Evolutionary conservation across 805 yeast genomes (phyloP).

Genomic region (Cyberlindnera nakhonratchasimensis): DNA sequence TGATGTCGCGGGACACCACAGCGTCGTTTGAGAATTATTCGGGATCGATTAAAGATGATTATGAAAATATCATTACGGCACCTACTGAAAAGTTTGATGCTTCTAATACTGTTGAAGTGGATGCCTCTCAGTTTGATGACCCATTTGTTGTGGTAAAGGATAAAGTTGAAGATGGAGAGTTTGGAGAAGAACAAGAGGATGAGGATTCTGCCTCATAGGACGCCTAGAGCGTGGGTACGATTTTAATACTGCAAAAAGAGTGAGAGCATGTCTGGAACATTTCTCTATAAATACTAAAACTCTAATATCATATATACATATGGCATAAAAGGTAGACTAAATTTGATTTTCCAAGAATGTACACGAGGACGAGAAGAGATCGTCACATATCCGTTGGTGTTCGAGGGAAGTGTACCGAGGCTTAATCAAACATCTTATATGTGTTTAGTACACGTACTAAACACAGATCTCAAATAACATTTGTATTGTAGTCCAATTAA

Average conservation of each 20-base stretch:
- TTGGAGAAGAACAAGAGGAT: neutral
- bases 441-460: too few relatives aligned
- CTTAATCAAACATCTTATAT: too few relatives aligned
- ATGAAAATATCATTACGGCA: constrained; percentile 19
- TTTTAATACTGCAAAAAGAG: too few relatives aligned
- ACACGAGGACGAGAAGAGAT: neutral
- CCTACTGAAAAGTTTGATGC: constrained; percentile 8
- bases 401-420: neutral
- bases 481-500: too few relatives aligned
- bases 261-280: too few relatives aligned
- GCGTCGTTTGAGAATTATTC: constrained; percentile 17
- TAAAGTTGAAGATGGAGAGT: neutral
- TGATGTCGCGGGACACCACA: constrained; percentile 5
- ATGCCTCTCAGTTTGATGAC: constrained; percentile 5
- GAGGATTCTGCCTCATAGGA: too few relatives aligned
- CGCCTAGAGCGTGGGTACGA: too few relatives aligned
- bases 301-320: too few relatives aligned
- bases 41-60: constrained; percentile 21
- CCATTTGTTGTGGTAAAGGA: constrained; percentile 11
- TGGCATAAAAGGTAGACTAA: too few relatives aligned
- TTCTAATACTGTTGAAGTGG: constrained; percentile 7
- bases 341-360: too few relatives aligned
- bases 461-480: too few relatives aligned
- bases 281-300: too few relatives aligned
- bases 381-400: neutral